Base-by-base conservation (phyloP, 176 grass and related monocot genomes). In the Cenchrus fungigraminus region DNA sequence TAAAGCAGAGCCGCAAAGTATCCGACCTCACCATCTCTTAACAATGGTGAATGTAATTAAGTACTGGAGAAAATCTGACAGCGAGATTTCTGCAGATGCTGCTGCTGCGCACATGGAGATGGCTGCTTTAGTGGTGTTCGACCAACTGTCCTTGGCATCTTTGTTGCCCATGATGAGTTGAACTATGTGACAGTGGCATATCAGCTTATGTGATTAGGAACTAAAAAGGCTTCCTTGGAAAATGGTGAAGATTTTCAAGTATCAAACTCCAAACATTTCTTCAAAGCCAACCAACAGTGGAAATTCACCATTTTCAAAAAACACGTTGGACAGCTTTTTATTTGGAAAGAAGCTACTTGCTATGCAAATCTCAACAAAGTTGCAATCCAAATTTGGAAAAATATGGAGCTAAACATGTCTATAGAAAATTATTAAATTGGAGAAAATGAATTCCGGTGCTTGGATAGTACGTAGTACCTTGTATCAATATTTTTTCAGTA, bases 31-130 rank as follows among this genome's bases (percentile, higher is more conserved):
- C 55, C 40, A 76, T 9, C 22, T 17, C 68, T 16, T 17, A 12
- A 9, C 22, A 8, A 17, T 40, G 73, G 73, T 76, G 14, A 56
- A n/a, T 40, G 47, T 68, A 8, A 55, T 43, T 55, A 40, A 55
- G 17, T 53, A 54, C 28, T 79, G 32, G 53, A 42, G 53, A 49
- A 75, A 68, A 84, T 89, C 82, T 51, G 59, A 77, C 66, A 16
- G 57, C 56, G 46, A 71, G 81, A n/a, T 53, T 79, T 66, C 42
- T 82, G 62, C 46, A 62, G 49, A 65, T 20, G n/a, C 50, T 74
- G 46, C 59, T 83, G 76, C 82, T 61, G 22, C 10, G 60, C 68
- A 89, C 82, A 76, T 81, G 77, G 53, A 59, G 45, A 68, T 16
- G 59, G 50, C 20, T 49, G 29, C 49, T 70, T 69, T 69, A 25